A percentile compares a stretch with the other conserved stretches of the same genome.
These are phyloP conservation scores for Rhododendron kiyosumense DNA, from an alignment of 148 eudicot genomes.

Conservation along the genomic window DNA sequence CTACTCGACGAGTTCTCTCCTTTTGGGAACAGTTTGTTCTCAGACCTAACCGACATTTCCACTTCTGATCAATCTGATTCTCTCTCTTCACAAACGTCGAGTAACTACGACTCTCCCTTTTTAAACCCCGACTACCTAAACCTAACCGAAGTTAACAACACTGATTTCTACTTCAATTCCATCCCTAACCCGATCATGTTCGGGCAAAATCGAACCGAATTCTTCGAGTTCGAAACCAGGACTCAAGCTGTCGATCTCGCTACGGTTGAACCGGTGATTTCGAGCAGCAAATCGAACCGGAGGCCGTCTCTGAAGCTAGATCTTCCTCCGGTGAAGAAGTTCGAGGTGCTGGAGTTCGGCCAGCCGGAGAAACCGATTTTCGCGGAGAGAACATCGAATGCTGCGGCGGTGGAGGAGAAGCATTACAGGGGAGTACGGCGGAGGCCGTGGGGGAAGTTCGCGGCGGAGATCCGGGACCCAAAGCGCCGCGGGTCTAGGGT, in stretches of 20 bases:
- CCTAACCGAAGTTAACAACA: slow-evolving; percentile 7
- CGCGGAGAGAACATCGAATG: neutral
- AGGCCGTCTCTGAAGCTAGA: slow-evolving; percentile 45
- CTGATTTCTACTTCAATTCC: slow-evolving; percentile 6
- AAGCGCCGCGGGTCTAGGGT: slow-evolving; percentile 46
- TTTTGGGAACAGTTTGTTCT: slow-evolving; percentile 4
- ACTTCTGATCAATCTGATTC: slow-evolving; percentile 12
- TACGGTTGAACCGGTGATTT: neutral
- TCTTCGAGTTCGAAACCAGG: neutral
- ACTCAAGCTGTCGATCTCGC: slow-evolving; percentile 1
- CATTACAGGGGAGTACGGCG: slow-evolving; percentile 57
- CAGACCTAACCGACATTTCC: neutral
- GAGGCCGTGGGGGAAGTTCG: slow-evolving; percentile 61
- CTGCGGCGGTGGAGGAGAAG: slow-evolving; percentile 16
- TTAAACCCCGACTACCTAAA: neutral
- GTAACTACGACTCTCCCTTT: neutral
- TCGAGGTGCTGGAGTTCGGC: slow-evolving; percentile 28
- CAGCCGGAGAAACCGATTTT: neutral
- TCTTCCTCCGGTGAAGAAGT: slow-evolving; percentile 25
- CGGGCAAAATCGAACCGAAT: neutral
- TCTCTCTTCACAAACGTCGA: slow-evolving; percentile 9
- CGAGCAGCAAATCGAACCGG: slow-evolving; percentile 11
- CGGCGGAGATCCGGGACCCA: slow-evolving; percentile 62
- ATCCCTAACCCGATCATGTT: neutral
- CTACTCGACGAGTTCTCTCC: slow-evolving; percentile 44